These are phyloP conservation scores for Corylus avellana DNA, from an alignment of 306 rosid genomes.

Conservation along the genomic window DNA sequence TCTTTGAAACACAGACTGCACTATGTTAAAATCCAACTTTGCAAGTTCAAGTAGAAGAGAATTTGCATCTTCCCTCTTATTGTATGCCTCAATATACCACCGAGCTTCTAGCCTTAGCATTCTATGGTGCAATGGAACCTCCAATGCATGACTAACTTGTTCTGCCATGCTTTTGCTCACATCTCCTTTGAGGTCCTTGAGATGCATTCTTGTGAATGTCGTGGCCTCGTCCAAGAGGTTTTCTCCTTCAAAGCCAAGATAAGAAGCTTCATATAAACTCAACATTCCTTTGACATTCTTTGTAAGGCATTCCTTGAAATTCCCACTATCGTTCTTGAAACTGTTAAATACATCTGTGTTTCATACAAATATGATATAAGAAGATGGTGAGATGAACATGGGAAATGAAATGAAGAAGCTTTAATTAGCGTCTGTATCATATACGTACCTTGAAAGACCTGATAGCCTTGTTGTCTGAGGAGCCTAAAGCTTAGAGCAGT, in stretches of 20 bases:
- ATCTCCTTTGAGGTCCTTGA: constrained; percentile 16
- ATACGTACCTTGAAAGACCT: constrained; percentile 34
- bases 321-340: constrained; percentile 22
- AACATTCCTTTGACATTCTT: constrained; percentile 50
- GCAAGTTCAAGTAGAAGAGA: constrained; percentile 44
- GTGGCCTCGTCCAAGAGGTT: constrained; percentile 51
- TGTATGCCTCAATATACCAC: constrained; percentile 49
- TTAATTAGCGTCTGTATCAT: no score
- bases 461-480: constrained; percentile 46
- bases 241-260: constrained; percentile 44
- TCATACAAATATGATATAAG: not conserved
- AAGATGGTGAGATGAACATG: not conserved
- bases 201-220: constrained; percentile 32
- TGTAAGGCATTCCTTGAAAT: constrained; percentile 18
- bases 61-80: constrained; percentile 29
- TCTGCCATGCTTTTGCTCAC: not conserved
- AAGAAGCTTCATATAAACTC: constrained; percentile 60
- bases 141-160: constrained; percentile 46
- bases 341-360: constrained; percentile 47
- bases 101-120: constrained; percentile 46
- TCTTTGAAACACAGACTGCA: constrained; percentile 37
- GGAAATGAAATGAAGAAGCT: not conserved
- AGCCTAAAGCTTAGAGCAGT: constrained; percentile 47
- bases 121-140: constrained; percentile 51
- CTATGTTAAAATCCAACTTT: constrained; percentile 44